Conservation (phyloP, 345 rosid genomes). For the Linum tenue region DNA sequence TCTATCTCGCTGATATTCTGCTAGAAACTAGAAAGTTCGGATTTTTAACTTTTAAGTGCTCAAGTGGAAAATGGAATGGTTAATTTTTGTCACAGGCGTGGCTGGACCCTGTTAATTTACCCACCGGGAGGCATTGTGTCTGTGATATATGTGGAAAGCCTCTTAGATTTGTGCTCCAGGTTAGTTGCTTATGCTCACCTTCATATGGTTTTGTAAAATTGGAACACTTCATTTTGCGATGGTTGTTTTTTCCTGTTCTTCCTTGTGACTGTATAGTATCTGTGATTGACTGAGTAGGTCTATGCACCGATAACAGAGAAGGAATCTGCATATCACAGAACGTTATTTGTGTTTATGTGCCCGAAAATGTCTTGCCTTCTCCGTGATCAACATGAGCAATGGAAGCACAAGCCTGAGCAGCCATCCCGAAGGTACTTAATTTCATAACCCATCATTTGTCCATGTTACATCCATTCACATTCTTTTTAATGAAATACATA, state of each 20-base stretch:
- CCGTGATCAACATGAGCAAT: slow-evolving; percentile 89
- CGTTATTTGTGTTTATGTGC: slow-evolving; percentile 73
- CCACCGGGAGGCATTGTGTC: slow-evolving; percentile 45
- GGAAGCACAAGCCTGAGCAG: slow-evolving; percentile 53
- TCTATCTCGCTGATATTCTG: background rate
- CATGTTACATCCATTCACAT: background rate
- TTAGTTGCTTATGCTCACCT: slow-evolving; percentile 8
- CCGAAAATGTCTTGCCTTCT: slow-evolving; percentile 74
- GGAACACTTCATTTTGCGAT: background rate
- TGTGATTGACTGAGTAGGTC: slow-evolving; percentile 34
- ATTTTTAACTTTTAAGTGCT: background rate
- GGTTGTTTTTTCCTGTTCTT: background rate
- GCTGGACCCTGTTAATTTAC: slow-evolving; percentile 78
- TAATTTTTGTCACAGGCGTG: slow-evolving; percentile 50
- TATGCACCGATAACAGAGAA: slow-evolving; percentile 63
- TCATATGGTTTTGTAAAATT: background rate
- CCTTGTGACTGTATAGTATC: background rate
- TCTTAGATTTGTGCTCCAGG: slow-evolving; percentile 84
- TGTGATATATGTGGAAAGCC: slow-evolving; percentile 82
- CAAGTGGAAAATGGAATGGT: background rate
- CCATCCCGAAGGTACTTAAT: slow-evolving; percentile 49
- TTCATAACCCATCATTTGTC: background rate
- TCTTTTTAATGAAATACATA: background rate
- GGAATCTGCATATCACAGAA: slow-evolving; percentile 75
- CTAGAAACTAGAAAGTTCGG: too few relatives aligned